These are phyloP conservation scores for Rhododendron henanense DNA, from an alignment of 148 eudicot species.

Conservation along the genomic window DNA sequence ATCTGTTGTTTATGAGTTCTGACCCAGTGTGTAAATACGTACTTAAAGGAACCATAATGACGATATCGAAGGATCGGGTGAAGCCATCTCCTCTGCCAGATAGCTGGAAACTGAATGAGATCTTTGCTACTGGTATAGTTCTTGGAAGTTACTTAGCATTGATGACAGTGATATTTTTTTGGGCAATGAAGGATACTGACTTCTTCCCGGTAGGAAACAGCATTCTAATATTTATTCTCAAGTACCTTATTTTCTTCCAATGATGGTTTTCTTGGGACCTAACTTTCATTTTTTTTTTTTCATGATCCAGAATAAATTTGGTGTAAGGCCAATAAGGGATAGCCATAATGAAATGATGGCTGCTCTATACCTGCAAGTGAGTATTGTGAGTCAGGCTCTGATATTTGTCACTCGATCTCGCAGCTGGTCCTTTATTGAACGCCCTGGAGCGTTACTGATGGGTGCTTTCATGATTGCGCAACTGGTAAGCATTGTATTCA, in stretches of 20 bases:
- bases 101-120: slow-evolving; percentile 95
- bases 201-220: slow-evolving; percentile 65
- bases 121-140: slow-evolving; percentile 84
- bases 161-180: slow-evolving; percentile 92
- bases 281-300: neutral
- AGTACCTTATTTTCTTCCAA: neutral
- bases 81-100: slow-evolving; percentile 94
- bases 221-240: neutral
- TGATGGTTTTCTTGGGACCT: neutral
- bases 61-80: slow-evolving; percentile 93
- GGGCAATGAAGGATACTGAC: slow-evolving; percentile 66
- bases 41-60: slow-evolving; percentile 82
- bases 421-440: slow-evolving; percentile 79
- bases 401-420: slow-evolving; percentile 94
- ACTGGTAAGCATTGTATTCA: slow-evolving; percentile 46
- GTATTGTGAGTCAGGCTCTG: slow-evolving; percentile 90
- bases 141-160: slow-evolving; percentile 87
- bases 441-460: slow-evolving; percentile 70
- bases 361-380: slow-evolving; percentile 91
- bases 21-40: neutral
- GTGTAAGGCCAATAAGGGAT: slow-evolving; percentile 42
- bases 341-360: slow-evolving; percentile 68
- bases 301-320: slow-evolving; percentile 53
- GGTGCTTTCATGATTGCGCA: slow-evolving; percentile 77
- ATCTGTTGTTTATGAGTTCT: neutral